Conservation (phyloP, 2,329 filamentous ascomycete species). For the Verticillium isaacii region DNA sequence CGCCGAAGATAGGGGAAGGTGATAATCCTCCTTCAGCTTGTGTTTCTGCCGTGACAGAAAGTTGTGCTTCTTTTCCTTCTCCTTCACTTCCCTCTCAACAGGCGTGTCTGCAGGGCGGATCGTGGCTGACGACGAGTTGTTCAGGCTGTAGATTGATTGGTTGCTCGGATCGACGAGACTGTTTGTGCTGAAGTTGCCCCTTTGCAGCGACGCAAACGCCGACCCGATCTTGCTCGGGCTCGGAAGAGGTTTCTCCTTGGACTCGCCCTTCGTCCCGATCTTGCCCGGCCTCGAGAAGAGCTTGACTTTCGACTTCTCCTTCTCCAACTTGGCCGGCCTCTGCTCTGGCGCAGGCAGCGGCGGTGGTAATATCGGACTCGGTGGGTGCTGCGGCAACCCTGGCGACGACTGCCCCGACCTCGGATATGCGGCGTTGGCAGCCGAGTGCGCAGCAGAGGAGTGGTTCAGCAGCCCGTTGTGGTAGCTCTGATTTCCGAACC, state of each 20-base stretch:
- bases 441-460: conserved; percentile 62
- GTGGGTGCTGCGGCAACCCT: conserved; percentile 26
- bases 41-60: conserved; percentile 76
- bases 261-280: conserved; percentile 65
- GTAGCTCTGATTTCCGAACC: conserved; percentile 47
- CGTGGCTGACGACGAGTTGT: conserved; percentile 74
- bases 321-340: conserved; percentile 58
- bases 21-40: conserved; percentile 71
- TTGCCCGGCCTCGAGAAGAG: conserved; percentile 75
- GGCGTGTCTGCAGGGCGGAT: conserved; percentile 59
- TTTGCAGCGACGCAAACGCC: conserved; percentile 60
- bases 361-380: conserved; percentile 10
- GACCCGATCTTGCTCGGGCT: conserved; percentile 69
- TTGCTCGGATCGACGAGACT: conserved; percentile 60
- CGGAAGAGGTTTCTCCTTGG: conserved; percentile 62
- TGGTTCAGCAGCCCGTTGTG: conserved; percentile 58
- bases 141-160: conserved; percentile 65
- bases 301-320: conserved; percentile 75
- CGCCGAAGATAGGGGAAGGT: conserved; percentile 69
- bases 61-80: conserved; percentile 73
- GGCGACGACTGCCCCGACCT: conserved; percentile 54
- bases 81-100: conserved; percentile 24
- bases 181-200: conserved; percentile 65
- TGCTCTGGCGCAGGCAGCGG: conserved; percentile 3
- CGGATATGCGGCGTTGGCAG: conserved; percentile 70